These are phyloP conservation scores for Cladosporium sp. DNA, from an alignment of 2,329 filamentous ascomycete species.

Conservation along the genomic window DNA sequence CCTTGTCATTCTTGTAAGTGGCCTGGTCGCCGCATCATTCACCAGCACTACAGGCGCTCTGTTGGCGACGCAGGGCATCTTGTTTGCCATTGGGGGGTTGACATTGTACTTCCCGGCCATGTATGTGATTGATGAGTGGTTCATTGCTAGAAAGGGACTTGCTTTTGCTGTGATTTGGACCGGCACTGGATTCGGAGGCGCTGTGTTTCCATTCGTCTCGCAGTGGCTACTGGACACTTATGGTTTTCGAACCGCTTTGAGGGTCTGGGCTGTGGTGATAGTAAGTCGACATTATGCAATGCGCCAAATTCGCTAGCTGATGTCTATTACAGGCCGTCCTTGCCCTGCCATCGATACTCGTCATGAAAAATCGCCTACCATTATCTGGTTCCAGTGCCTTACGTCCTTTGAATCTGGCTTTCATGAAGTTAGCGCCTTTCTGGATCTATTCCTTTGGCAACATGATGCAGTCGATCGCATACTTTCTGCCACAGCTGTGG, in stretches of 20 bases:
- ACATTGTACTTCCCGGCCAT: conserved; percentile 46
- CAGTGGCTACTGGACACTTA: conserved; percentile 38
- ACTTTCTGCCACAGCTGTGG: conserved; percentile 40
- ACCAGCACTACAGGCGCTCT: conserved; percentile 31
- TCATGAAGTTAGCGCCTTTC: conserved; percentile 32
- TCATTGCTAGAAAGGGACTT: conserved; percentile 46
- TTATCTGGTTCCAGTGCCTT: conserved; percentile 16
- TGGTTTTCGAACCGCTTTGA: conserved; percentile 40
- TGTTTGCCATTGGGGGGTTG: conserved; percentile 42
- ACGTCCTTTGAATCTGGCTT: conserved; percentile 30
- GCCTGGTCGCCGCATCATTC: conserved; percentile 33
- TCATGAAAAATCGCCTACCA: conserved; percentile 16
- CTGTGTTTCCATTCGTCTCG: conserved; percentile 39
- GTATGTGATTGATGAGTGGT: conserved; percentile 49
- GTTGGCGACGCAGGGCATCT: conserved; percentile 36
- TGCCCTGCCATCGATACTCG: conserved; percentile 14
- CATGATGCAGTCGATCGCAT: conserved; percentile 37
- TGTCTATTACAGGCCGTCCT: conserved; percentile 5
- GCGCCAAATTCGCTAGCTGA: not conserved
- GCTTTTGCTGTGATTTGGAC: conserved; percentile 46
- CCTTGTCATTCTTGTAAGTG: conserved; percentile 31
- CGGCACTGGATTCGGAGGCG: conserved; percentile 40
- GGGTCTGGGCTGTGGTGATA: conserved; percentile 38
- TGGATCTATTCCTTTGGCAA: conserved; percentile 40
- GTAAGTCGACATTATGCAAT: not conserved